Evolutionary conservation across 2,329 filamentous ascomycete species (phyloP).

Genomic region (Aureobasidium sp.): DNA sequence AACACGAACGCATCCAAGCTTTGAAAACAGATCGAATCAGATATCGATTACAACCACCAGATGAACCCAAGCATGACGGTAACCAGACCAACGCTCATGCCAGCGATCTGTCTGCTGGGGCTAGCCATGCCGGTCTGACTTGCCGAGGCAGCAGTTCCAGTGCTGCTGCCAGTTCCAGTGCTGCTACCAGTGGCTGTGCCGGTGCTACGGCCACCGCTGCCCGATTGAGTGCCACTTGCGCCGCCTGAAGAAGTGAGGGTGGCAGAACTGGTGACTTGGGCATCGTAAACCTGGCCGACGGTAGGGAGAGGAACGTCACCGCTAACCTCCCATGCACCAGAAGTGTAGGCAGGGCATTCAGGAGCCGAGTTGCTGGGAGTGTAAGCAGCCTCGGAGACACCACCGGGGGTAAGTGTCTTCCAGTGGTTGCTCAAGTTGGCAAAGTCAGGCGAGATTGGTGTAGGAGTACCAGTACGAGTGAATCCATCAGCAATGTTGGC

Average conservation of each 20-base stretch:
- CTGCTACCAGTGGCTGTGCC: constrained; percentile 20
- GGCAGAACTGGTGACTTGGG: constrained; percentile 14
- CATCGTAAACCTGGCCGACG: constrained; percentile 45
- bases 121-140: constrained; percentile 36
- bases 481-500: constrained; percentile 53
- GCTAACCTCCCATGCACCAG: constrained; percentile 62
- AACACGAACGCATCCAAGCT: background rate
- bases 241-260: constrained; percentile 9
- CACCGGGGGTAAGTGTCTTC: constrained; percentile 61
- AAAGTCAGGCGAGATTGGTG: constrained; percentile 67
- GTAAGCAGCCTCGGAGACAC: constrained; percentile 59
- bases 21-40: background rate
- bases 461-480: constrained; percentile 63
- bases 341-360: constrained; percentile 60
- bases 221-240: constrained; percentile 25
- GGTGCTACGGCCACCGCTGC: constrained; percentile 18
- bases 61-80: constrained; percentile 46
- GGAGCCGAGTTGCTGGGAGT: constrained; percentile 52
- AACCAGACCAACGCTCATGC: constrained; percentile 42
- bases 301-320: constrained; percentile 62
- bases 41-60: constrained; percentile 37
- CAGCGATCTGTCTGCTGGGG: constrained; percentile 40
- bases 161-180: constrained; percentile 9
- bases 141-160: constrained; percentile 17
- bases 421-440: constrained; percentile 67